Evolutionary conservation across 2,329 filamentous ascomycete species (phyloP).

Genomic region (Apiospora aurea): DNA sequence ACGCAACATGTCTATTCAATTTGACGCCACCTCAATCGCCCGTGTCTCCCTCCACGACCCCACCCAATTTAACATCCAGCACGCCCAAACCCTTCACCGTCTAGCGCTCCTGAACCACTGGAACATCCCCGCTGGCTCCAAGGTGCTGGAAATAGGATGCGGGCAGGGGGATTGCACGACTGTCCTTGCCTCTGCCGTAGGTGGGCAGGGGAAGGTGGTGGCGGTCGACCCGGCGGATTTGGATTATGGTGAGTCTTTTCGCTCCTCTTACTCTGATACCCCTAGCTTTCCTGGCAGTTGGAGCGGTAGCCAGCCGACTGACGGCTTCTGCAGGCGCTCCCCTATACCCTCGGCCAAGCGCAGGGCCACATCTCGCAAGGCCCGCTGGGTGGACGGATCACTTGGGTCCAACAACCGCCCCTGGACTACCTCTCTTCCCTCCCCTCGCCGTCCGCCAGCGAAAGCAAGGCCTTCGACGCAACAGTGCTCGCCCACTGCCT

Average conservation of each 20-base stretch:
- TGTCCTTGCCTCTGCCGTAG: too few species aligned
- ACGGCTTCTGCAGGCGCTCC: slow-evolving; percentile 27
- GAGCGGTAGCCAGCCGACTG: neutral
- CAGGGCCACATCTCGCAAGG: slow-evolving; percentile 29
- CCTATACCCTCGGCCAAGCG: slow-evolving; percentile 29
- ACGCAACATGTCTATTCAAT: too few species aligned
- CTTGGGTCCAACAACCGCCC: slow-evolving; percentile 24
- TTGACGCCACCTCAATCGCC: neutral
- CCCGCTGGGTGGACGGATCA: slow-evolving; percentile 27
- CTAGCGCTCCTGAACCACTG: slow-evolving; percentile 21
- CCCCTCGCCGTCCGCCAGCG: neutral
- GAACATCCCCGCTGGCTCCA: too few species aligned
- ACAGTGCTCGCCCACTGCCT: slow-evolving; percentile 29
- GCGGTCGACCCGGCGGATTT: too few species aligned
- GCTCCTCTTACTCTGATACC: too few species aligned
- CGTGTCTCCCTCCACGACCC: slow-evolving; percentile 30
- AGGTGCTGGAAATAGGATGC: too few species aligned
- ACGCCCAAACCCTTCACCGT: slow-evolving; percentile 23
- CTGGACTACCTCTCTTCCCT: slow-evolving; percentile 19
- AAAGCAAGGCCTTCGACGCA: slow-evolving; percentile 26
- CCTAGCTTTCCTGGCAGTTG: too few species aligned
- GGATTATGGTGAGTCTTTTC: too few species aligned
- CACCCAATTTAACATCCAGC: slow-evolving; percentile 21
- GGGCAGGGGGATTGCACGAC: too few species aligned
- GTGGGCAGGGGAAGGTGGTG: too few species aligned